A percentile compares a stretch with the other conserved stretches of the same genome.
Conservation (phyloP, 2,329 filamentous ascomycete species). For the Ophiosphaerella herpotricha region DNA sequence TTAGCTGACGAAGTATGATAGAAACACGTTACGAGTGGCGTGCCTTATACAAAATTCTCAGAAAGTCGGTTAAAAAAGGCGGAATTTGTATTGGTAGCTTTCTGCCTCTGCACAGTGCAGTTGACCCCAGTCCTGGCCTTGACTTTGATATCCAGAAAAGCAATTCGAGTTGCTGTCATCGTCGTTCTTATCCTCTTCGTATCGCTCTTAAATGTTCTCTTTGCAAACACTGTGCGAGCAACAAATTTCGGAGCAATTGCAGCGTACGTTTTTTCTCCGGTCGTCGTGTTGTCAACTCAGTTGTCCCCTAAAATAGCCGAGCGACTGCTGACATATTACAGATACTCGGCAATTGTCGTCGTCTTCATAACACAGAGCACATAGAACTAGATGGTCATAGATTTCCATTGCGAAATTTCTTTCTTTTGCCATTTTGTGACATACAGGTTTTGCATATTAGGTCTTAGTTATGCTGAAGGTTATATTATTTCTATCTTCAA, state of each 20-base stretch:
- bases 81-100: slow-evolving; percentile 6
- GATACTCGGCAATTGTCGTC: slow-evolving; percentile 10
- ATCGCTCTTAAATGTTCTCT: slow-evolving; percentile 4
- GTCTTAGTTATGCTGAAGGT: too few relatives aligned
- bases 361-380: slow-evolving; percentile 6
- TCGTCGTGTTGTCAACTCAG: neutral
- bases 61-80: slow-evolving; percentile 2
- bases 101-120: slow-evolving; percentile 9
- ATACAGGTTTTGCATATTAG: too few relatives aligned
- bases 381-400: too few relatives aligned
- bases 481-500: too few relatives aligned
- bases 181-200: slow-evolving; percentile 7
- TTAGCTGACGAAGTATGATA: neutral
- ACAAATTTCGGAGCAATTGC: slow-evolving; percentile 12
- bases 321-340: neutral
- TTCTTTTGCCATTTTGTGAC: too few relatives aligned
- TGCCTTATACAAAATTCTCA: neutral
- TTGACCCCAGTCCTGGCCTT: slow-evolving; percentile 7
- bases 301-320: too few relatives aligned
- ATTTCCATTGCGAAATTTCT: too few relatives aligned
- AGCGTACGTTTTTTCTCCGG: slow-evolving; percentile 1
- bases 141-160: slow-evolving; percentile 4
- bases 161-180: slow-evolving; percentile 3
- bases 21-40: neutral
- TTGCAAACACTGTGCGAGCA: slow-evolving; percentile 9